These are phyloP conservation scores for Biancaea sappan DNA, from an alignment of 306 rosid species.

Conservation along the genomic window DNA sequence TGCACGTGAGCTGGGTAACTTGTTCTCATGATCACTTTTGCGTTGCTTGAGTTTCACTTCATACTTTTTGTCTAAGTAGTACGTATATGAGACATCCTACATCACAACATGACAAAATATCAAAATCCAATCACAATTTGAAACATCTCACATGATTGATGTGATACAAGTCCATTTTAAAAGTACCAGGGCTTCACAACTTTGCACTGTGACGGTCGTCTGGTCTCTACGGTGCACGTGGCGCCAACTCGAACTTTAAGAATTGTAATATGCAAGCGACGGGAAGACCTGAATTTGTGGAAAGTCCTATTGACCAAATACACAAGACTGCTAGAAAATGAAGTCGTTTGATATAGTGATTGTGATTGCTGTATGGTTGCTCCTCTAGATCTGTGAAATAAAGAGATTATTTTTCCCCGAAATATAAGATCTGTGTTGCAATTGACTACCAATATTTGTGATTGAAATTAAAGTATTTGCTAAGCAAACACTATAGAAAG, in stretches of 20 bases:
- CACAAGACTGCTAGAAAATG: neutral
- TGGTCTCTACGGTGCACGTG: constrained; percentile 32
- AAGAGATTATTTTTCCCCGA: constrained; percentile 15
- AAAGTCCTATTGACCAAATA: neutral
- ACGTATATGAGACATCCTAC: neutral
- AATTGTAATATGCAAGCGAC: neutral
- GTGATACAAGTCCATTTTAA: neutral
- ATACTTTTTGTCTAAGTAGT: neutral
- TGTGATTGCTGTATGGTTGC: constrained; percentile 10
- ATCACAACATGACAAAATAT: too few relatives aligned
- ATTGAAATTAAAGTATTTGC: constrained; percentile 37
- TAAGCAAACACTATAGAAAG: constrained; percentile 35
- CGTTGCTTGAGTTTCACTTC: constrained; percentile 38
- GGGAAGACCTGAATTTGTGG: constrained; percentile 19
- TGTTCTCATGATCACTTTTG: neutral
- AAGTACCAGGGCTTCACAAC: neutral
- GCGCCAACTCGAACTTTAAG: neutral
- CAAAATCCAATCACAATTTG: too few relatives aligned
- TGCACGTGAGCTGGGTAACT: neutral
- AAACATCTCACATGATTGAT: neutral
- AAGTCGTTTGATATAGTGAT: neutral
- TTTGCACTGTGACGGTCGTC: neutral
- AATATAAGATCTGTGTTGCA: constrained; percentile 25
- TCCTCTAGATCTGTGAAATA: constrained; percentile 43
- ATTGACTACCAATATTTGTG: constrained; percentile 35